Evolutionary conservation across 805 yeast species (phyloP).

Genomic region (Saccharomyces mikatae): DNA sequence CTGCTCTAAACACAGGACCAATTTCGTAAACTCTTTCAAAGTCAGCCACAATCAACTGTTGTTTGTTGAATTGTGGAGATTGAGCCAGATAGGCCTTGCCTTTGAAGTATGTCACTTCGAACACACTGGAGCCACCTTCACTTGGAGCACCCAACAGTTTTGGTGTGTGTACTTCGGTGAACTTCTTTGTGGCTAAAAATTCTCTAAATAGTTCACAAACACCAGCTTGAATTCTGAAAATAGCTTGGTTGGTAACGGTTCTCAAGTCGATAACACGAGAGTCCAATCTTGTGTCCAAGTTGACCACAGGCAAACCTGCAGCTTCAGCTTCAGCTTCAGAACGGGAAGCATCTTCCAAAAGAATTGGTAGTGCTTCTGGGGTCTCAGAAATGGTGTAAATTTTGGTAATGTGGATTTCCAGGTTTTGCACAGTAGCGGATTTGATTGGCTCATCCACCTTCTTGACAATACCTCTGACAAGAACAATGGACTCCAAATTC

Average conservation of each 20-base stretch:
- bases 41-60: constrained; percentile 96
- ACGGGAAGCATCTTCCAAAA: constrained; percentile 94
- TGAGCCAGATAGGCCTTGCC: constrained; percentile 91
- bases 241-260: constrained; percentile 95
- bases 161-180: constrained; percentile 93
- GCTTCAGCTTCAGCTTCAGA: constrained; percentile 92
- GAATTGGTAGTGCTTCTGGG: constrained; percentile 85
- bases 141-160: constrained; percentile 91
- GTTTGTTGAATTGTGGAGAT: constrained; percentile 96
- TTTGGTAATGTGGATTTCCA: constrained; percentile 71
- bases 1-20: constrained; percentile 98
- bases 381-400: constrained; percentile 76
- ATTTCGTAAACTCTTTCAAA: constrained; percentile 93
- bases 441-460: constrained; percentile 83
- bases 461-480: constrained; percentile 76
- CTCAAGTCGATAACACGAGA: constrained; percentile 93
- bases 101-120: constrained; percentile 88
- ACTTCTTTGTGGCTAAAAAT: constrained; percentile 57
- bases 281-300: constrained; percentile 92
- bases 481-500: constrained; percentile 82
- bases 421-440: constrained; percentile 85
- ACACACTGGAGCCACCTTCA: constrained; percentile 97
- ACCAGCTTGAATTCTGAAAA: constrained; percentile 87
- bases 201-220: constrained; percentile 85
- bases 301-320: constrained; percentile 84